phyloP scores from a whole-genome alignment of 345 rosid genomes.

The Salix arbutifolia region DNA sequence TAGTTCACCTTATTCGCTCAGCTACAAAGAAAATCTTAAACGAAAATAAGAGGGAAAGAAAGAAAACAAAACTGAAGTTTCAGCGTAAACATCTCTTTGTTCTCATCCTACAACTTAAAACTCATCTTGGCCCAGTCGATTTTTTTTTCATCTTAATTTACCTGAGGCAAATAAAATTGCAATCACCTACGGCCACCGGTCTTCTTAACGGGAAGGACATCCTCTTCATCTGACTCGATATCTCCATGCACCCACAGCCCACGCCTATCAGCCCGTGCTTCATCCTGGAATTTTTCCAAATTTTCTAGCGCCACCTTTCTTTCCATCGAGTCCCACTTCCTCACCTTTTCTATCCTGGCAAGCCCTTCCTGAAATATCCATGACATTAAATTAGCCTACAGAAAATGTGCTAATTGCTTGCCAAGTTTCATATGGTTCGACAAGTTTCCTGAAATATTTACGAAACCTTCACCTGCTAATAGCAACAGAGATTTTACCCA shows the following conservation, averaged over 20 bases:
- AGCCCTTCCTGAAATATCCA: constrained; percentile 74
- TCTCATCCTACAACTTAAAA: constrained; percentile 4
- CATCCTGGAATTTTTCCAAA: constrained; percentile 73
- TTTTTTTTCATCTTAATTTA: constrained; percentile 14
- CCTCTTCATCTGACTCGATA: constrained; percentile 90
- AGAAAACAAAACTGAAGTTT: constrained; percentile 16
- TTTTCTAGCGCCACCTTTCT: constrained; percentile 58
- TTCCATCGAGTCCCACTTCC: constrained; percentile 70
- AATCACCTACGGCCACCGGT: constrained; percentile 61
- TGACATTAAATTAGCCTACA: not conserved
- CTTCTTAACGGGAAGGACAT: constrained; percentile 57
- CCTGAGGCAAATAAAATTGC: constrained; percentile 1
- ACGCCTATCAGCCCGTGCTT: constrained; percentile 61
- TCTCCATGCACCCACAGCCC: constrained; percentile 97
- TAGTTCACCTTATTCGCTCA: constrained; percentile 17
- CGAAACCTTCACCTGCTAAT: not conserved
- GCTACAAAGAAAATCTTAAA: not conserved
- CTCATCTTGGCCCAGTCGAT: constrained; percentile 10
- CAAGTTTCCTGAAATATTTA: not conserved
- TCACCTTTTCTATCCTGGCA: constrained; percentile 83
- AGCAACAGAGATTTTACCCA: not conserved
- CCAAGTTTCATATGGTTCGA: not conserved
- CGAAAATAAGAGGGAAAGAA: not conserved
- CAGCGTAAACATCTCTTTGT: not conserved
- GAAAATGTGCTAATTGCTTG: not conserved